Evolutionary conservation across 768 basidiomycete species (phyloP).

Genomic region (Mycena olivaceomarginata): DNA sequence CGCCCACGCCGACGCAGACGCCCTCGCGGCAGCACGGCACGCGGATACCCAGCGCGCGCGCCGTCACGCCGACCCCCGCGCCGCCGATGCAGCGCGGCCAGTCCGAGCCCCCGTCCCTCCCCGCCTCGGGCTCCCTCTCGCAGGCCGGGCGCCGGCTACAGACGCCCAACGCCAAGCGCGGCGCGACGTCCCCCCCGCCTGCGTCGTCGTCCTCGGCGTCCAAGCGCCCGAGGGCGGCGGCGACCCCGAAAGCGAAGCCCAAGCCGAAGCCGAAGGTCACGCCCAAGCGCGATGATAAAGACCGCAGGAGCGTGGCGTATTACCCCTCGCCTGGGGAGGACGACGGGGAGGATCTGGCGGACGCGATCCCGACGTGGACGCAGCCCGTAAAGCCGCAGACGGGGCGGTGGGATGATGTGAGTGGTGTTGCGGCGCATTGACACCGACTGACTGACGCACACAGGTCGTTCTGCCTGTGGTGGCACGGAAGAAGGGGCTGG

Average conservation of each 20-base stretch:
- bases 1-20: conserved; percentile 50
- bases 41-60: conserved; percentile 46
- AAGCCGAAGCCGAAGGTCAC: conserved; percentile 64
- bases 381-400: conserved; percentile 75
- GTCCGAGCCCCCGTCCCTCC: conserved; percentile 61
- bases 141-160: conserved; percentile 51
- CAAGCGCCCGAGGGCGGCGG: conserved; percentile 63
- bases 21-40: conserved; percentile 46
- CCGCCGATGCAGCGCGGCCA: conserved; percentile 56
- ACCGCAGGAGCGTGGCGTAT: conserved; percentile 76
- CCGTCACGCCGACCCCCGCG: conserved; percentile 19
- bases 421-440: conserved; percentile 47
- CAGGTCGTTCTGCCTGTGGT: conserved; percentile 92
- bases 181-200: conserved; percentile 45
- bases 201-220: conserved; percentile 55
- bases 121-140: conserved; percentile 56
- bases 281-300: conserved; percentile 58
- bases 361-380: conserved; percentile 91
- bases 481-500: conserved; percentile 87
- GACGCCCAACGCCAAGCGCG: conserved; percentile 49
- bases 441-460: conserved; percentile 28
- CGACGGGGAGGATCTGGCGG: conserved; percentile 72
- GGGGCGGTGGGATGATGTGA: conserved; percentile 92
- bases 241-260: conserved; percentile 56
- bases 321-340: conserved; percentile 79